Conservation (phyloP, 2,329 filamentous ascomycete genomes). For the Stylonectria norvegica region DNA sequence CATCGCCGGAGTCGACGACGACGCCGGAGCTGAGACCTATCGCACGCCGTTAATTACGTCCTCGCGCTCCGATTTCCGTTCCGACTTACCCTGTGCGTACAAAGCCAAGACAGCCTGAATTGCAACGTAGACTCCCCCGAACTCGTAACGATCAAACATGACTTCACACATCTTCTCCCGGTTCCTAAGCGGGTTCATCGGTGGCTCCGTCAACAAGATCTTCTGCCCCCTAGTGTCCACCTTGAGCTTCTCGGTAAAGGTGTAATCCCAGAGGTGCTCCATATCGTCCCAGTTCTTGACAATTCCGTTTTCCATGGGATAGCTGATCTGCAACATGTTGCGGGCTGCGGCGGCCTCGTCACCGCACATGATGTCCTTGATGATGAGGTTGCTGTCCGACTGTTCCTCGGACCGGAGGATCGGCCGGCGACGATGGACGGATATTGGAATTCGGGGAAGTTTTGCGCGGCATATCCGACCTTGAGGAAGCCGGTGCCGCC, state of each 20-base stretch:
- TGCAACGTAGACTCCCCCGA: slow-evolving; percentile 95
- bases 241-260: slow-evolving; percentile 95
- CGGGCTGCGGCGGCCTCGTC: slow-evolving; percentile 94
- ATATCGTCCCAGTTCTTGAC: slow-evolving; percentile 99
- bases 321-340: slow-evolving; percentile 97
- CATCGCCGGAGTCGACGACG: slow-evolving; percentile 97
- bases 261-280: slow-evolving; percentile 99
- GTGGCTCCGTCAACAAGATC: slow-evolving; percentile 94
- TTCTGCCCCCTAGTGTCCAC: slow-evolving; percentile 88
- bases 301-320: slow-evolving; percentile 99
- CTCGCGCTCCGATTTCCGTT: not conserved
- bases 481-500: slow-evolving; percentile 99
- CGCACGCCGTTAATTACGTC: slow-evolving; percentile 6
- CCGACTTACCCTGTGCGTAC: slow-evolving; percentile 79
- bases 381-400: slow-evolving; percentile 59
- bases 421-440: slow-evolving; percentile 94
- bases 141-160: slow-evolving; percentile 97
- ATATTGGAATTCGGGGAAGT: slow-evolving; percentile 98
- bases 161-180: slow-evolving; percentile 97
- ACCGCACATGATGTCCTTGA: slow-evolving; percentile 99
- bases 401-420: slow-evolving; percentile 95
- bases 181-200: slow-evolving; percentile 97
- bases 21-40: slow-evolving; percentile 83
- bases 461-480: slow-evolving; percentile 97
- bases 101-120: slow-evolving; percentile 95